phyloP scores from a whole-genome alignment of 495 filamentous ascomycete genomes.

The Podospora didyma region DNA sequence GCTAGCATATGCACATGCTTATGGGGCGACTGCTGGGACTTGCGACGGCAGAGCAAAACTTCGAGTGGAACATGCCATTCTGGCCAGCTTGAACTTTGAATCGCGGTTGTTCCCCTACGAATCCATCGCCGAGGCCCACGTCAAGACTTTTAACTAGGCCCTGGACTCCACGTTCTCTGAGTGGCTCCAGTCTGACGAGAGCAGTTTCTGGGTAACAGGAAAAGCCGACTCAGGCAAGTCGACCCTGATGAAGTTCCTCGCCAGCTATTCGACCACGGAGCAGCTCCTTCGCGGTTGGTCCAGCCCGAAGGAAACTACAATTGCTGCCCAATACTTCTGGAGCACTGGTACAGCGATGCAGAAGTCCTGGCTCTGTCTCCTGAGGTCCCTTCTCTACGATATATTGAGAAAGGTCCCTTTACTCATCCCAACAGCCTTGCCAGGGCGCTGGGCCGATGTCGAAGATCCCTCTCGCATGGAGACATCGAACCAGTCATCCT shows the following conservation, averaged over 20 bases:
- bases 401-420: conserved; percentile 26
- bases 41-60: too few species aligned
- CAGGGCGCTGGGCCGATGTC: neutral
- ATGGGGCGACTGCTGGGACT: too few species aligned
- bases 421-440: conserved; percentile 7
- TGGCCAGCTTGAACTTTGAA: conserved; percentile 2
- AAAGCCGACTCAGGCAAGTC: conserved; percentile 39
- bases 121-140: neutral
- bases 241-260: conserved; percentile 36
- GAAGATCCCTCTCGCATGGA: too few species aligned
- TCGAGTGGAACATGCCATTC: neutral
- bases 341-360: conserved; percentile 30
- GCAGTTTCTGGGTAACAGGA: conserved; percentile 8
- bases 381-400: conserved; percentile 39
- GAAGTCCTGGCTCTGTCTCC: conserved; percentile 40
- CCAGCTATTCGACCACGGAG: conserved; percentile 10
- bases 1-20: too few species aligned
- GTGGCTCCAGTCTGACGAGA: neutral
- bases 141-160: conserved; percentile 1
- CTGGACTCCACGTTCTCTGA: neutral
- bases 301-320: neutral
- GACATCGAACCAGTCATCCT: too few species aligned
- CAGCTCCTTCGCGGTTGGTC: conserved; percentile 22
- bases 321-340: conserved; percentile 35
- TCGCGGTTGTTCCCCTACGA: neutral